Conservation (phyloP, 106 monocot genomes). For the Posidonia australis region DNA sequence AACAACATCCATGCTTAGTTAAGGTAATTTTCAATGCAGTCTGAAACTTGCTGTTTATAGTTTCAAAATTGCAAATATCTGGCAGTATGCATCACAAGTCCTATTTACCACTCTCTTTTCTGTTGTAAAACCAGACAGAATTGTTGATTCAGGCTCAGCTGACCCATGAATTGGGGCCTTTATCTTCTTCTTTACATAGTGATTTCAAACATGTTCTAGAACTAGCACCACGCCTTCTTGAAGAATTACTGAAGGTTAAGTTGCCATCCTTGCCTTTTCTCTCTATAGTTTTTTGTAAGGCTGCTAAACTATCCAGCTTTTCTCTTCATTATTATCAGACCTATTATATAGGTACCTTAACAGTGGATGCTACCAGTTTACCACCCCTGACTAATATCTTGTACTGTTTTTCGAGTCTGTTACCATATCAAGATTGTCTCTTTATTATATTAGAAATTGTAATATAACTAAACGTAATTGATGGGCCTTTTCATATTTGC, state of each 20-base stretch:
- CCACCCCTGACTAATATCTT: no score
- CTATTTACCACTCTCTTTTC: background rate
- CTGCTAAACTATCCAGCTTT: background rate
- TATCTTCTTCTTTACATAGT: conserved; percentile 44
- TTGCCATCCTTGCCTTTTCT: background rate
- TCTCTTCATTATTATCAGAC: no score
- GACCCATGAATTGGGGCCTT: conserved; percentile 36
- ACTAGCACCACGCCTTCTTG: conserved; percentile 87
- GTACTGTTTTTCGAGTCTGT: no score
- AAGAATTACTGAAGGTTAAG: conserved; percentile 71
- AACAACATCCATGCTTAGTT: conserved; percentile 81
- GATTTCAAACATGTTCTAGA: conserved; percentile 81
- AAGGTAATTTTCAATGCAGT: conserved; percentile 43
- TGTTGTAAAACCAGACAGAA: conserved; percentile 44
- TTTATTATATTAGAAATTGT: no score
- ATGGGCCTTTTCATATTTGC: no score
- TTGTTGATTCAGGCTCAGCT: conserved; percentile 77
- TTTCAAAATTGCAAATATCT: background rate
- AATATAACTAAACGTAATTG: no score
- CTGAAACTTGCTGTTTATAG: background rate
- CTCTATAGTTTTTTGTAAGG: background rate
- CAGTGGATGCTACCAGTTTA: no score
- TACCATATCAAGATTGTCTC: no score
- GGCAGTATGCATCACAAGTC: background rate
- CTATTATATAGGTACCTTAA: no score